These are phyloP conservation scores for Pseudogymnoascus sp. DNA, from an alignment of 2,329 filamentous ascomycete species.

Conservation along the genomic window DNA sequence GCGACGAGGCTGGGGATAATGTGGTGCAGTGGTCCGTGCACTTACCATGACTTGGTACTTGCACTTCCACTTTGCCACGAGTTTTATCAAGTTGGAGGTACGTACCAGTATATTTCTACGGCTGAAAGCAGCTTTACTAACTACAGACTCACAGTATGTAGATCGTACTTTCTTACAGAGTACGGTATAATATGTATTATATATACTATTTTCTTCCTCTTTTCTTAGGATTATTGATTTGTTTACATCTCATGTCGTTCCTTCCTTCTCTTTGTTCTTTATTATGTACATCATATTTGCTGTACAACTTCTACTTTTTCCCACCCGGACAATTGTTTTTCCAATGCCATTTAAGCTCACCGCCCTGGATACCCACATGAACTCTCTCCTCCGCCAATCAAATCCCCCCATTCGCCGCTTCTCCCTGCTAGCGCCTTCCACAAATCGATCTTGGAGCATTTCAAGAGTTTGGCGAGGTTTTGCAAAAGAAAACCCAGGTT, in stretches of 20 bases:
- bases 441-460: constrained; percentile 9
- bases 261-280: not conserved
- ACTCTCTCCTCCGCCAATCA: not conserved
- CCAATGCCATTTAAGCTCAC: not conserved
- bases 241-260: no score
- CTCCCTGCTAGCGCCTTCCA: constrained; percentile 5
- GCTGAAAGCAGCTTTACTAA: not conserved
- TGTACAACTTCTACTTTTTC: not conserved
- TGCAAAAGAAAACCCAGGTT: constrained; percentile 8
- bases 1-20: not conserved
- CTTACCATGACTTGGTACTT: not conserved
- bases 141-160: no score
- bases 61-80: not conserved
- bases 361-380: constrained; percentile 6
- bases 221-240: no score
- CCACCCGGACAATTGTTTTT: not conserved
- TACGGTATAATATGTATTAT: no score
- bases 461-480: constrained; percentile 10
- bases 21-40: not conserved
- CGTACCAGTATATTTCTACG: not conserved
- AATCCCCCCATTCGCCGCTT: not conserved
- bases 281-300: no score
- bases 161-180: no score
- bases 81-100: not conserved
- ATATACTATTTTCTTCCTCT: no score